A percentile compares a stretch with the other conserved stretches of the same genome.
phyloP scores from a whole-genome alignment of 2,329 filamentous ascomycete species.

The Penicillium sp. region DNA sequence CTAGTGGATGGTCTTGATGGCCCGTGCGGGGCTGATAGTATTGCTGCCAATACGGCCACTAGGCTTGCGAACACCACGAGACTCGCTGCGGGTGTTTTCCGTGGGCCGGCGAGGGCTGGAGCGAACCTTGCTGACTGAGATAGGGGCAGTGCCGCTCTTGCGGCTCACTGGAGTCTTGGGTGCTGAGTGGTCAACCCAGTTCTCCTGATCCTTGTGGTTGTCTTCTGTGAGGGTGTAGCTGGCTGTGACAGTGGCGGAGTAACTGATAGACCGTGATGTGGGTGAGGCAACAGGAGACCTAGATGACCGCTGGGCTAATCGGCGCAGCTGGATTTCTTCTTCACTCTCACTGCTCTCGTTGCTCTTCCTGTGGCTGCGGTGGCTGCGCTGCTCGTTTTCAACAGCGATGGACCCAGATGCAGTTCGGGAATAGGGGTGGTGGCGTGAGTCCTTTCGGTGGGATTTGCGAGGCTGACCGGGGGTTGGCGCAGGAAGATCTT shows the following conservation, averaged over 20 bases:
- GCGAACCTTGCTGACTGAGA: conserved; percentile 63
- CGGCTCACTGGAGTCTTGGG: conserved; percentile 55
- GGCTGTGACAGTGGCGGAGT: conserved; percentile 70
- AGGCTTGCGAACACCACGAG: conserved; percentile 45
- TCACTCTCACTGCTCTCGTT: conserved; percentile 66
- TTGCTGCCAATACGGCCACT: conserved; percentile 48
- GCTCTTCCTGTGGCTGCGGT: conserved; percentile 54
- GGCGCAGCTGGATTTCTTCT: conserved; percentile 76
- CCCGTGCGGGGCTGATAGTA: conserved; percentile 32
- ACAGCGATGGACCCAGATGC: conserved; percentile 45
- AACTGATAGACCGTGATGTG: conserved; percentile 67
- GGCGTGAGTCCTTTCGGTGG: conserved; percentile 68
- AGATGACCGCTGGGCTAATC: conserved; percentile 65
- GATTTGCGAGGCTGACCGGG: conserved; percentile 94
- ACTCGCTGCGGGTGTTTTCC: conserved; percentile 37
- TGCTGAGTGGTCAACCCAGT: conserved; percentile 49
- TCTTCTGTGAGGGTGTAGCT: conserved; percentile 64
- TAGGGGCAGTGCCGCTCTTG: conserved; percentile 52
- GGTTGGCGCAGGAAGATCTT: conserved; percentile 90
- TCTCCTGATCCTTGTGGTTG: conserved; percentile 64
- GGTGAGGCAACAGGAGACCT: conserved; percentile 63
- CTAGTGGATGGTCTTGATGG: conserved; percentile 23
- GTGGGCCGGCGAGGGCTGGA: conserved; percentile 48
- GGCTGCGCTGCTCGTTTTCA: conserved; percentile 48
- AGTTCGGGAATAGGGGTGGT: conserved; percentile 67